These are phyloP conservation scores for Podospora didyma DNA, from an alignment of 495 filamentous ascomycete genomes.

Conservation along the genomic window DNA sequence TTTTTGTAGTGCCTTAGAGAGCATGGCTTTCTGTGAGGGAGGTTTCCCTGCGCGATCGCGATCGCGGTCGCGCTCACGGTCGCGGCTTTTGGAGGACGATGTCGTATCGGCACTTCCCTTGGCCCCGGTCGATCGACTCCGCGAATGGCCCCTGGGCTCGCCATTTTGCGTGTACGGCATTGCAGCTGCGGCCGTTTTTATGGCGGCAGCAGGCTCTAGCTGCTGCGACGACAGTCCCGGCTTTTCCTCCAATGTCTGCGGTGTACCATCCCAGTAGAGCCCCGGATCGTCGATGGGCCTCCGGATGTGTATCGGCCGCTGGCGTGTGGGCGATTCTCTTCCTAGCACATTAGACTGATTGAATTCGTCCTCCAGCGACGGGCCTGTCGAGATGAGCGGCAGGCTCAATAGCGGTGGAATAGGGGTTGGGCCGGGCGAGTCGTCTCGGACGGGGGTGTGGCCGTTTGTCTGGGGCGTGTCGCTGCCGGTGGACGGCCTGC, in stretches of 20 bases:
- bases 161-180: conserved; percentile 34
- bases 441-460: conserved; percentile 8
- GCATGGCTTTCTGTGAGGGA: conserved; percentile 80
- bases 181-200: conserved; percentile 6
- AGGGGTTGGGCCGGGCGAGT: conserved; percentile 19
- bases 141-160: conserved; percentile 40
- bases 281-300: conserved; percentile 13
- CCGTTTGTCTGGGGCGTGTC: conserved; percentile 17
- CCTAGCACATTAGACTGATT: conserved; percentile 21
- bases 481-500: conserved; percentile 24
- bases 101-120: conserved; percentile 40
- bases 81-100: conserved; percentile 28
- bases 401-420: conserved; percentile 28
- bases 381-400: conserved; percentile 36
- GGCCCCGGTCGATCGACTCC: conserved; percentile 42
- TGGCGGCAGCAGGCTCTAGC: conserved; percentile 10
- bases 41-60: conserved; percentile 34
- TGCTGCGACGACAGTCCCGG: conserved; percentile 15
- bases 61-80: conserved; percentile 20
- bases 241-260: conserved; percentile 13
- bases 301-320: conserved; percentile 4
- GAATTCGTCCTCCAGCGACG: conserved; percentile 34
- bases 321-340: conserved; percentile 7
- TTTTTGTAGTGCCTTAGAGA: conserved; percentile 88
- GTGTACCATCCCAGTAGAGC: conserved; percentile 23